Conservation (phyloP, 73 alveolate species). For the Paramecium caudatum region DNA sequence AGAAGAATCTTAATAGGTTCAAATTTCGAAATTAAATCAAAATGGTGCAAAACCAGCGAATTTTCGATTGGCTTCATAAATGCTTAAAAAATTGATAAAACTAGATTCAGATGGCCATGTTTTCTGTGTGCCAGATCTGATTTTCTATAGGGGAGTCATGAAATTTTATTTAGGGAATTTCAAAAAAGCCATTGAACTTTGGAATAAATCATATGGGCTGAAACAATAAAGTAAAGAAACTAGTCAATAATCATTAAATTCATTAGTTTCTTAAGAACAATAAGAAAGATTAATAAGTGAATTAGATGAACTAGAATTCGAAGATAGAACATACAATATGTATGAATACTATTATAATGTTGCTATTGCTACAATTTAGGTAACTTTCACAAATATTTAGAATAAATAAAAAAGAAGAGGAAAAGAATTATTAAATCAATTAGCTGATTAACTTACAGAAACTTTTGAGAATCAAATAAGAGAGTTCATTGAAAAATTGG, state of each 20-base stretch:
- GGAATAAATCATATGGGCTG: constrained; percentile 63
- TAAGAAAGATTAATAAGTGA: constrained; percentile 55
- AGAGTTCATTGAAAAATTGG: constrained; percentile 40
- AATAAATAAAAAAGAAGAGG: constrained; percentile 56
- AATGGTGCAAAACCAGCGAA: not conserved
- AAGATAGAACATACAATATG: constrained; percentile 74
- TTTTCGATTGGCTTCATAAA: constrained; percentile 43
- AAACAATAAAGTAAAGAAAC: constrained; percentile 44
- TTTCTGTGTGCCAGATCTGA: constrained; percentile 45
- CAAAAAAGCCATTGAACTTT: constrained; percentile 58
- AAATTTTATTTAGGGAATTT: constrained; percentile 67
- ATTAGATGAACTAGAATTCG: constrained; percentile 74
- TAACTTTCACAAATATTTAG: constrained; percentile 36
- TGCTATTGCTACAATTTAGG: constrained; percentile 51
- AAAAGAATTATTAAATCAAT: constrained; percentile 50
- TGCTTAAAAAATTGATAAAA: constrained; percentile 21
- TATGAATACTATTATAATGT: constrained; percentile 75
- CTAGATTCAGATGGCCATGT: constrained; percentile 66
- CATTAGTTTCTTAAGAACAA: not conserved
- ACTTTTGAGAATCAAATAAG: constrained; percentile 15
- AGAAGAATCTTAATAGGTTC: not conserved
- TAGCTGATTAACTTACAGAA: constrained; percentile 20
- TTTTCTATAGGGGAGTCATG: constrained; percentile 69
- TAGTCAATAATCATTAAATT: not conserved
- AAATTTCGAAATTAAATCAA: not conserved